A percentile compares a stretch with the other conserved stretches of the same genome.
Conservation (phyloP, 176 grass and related monocot genomes). For the Avena sativa region DNA sequence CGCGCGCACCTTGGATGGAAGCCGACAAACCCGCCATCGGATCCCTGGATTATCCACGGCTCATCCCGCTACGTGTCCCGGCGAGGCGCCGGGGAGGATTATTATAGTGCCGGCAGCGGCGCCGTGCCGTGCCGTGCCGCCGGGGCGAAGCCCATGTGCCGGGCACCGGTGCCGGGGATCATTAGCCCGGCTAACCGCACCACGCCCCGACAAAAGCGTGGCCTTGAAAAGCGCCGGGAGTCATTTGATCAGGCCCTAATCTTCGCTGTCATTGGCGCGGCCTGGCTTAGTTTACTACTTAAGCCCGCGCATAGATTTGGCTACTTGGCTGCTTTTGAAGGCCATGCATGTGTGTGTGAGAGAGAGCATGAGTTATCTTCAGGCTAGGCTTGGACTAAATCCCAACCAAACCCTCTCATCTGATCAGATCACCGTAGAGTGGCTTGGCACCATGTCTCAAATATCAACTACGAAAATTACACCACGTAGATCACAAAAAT, state of each 20-base stretch:
- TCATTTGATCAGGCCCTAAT: slow-evolving; percentile 19
- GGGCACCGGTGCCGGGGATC: slow-evolving; percentile 23
- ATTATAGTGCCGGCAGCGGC: slow-evolving; percentile 42
- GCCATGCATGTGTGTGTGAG: neutral
- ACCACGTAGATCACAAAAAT: no score
- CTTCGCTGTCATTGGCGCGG: neutral
- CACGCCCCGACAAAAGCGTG: slow-evolving; percentile 24
- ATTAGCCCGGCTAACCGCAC: slow-evolving; percentile 20
- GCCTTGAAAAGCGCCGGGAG: neutral
- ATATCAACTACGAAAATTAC: no score
- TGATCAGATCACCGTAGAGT: neutral
- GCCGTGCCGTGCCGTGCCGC: slow-evolving; percentile 50
- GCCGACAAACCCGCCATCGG: slow-evolving; percentile 15
- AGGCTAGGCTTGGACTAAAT: neutral
- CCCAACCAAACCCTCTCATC: neutral
- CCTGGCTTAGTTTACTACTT: neutral
- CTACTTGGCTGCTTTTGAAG: neutral
- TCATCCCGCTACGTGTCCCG: slow-evolving; percentile 32
- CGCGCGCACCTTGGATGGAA: neutral
- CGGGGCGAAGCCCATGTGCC: slow-evolving; percentile 57
- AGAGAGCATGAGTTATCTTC: neutral
- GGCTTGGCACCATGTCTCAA: neutral
- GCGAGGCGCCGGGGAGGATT: neutral
- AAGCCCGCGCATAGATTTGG: neutral
- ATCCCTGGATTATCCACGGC: neutral